Percentiles rank a stretch among this genome's conserved stretches.
Conservation (phyloP, 129 eudicot species). For the Erigeron canadensis region DNA sequence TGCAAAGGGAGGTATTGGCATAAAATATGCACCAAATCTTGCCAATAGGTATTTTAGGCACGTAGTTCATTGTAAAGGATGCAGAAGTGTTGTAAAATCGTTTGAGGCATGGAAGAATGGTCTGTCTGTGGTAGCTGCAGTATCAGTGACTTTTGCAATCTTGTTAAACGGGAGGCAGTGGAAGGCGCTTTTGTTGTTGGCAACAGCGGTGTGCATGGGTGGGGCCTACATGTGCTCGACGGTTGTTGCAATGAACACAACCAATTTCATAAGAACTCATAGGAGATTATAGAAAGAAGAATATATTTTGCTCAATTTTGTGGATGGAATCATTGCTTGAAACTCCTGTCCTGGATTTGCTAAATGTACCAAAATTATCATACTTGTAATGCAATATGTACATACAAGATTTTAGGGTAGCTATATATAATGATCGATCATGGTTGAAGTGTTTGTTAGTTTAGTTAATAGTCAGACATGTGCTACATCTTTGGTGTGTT, state of each 20-base stretch:
- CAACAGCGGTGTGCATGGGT: constrained; percentile 48
- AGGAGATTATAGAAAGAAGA: constrained; percentile 57
- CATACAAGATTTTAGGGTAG: constrained; percentile 5
- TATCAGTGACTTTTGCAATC: constrained; percentile 68
- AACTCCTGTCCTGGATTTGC: constrained; percentile 1
- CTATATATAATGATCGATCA: background rate
- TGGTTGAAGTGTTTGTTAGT: constrained; percentile 6
- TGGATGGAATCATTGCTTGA: constrained; percentile 9
- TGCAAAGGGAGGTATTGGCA: constrained; percentile 88
- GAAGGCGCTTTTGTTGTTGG: constrained; percentile 59
- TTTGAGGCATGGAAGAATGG: constrained; percentile 61
- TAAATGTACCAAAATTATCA: background rate
- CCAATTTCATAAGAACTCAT: constrained; percentile 87
- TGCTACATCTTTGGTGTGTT: background rate
- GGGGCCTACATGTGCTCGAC: constrained; percentile 66
- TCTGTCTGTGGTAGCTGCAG: constrained; percentile 54
- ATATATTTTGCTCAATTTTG: constrained; percentile 19
- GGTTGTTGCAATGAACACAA: constrained; percentile 68
- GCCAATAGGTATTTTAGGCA: constrained; percentile 83
- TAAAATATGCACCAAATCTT: constrained; percentile 67
- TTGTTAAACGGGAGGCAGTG: constrained; percentile 74
- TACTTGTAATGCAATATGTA: constrained; percentile 24
- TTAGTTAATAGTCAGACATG: background rate
- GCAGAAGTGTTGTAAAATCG: constrained; percentile 49
- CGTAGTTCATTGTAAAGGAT: constrained; percentile 83